A percentile compares a stretch with the other conserved stretches of the same genome.
phyloP scores from a whole-genome alignment of 257 asterid species.

The Solanum chiquidenum region DNA sequence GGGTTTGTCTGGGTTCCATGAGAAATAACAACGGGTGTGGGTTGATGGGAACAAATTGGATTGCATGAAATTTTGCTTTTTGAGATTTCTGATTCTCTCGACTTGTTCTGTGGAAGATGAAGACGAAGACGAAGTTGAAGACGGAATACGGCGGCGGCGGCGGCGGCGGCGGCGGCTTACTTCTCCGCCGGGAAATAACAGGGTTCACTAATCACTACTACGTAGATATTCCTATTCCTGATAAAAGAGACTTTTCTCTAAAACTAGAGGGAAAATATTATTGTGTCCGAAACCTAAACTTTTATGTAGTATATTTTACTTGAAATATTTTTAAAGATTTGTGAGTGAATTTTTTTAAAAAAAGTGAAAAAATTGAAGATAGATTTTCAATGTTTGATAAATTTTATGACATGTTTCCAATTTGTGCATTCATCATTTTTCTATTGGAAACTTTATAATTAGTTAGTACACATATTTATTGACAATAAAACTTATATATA shows the following conservation, averaged over 20 bases:
- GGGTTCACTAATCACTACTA: background rate
- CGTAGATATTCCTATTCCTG: background rate
- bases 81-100: background rate
- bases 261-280: background rate
- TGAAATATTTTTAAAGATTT: too few species aligned
- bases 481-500: too few species aligned
- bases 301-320: too few species aligned
- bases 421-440: too few species aligned
- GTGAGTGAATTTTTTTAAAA: too few species aligned
- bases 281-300: background rate
- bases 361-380: too few species aligned
- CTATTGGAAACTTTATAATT: too few species aligned
- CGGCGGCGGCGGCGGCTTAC: background rate
- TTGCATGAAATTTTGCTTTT: background rate
- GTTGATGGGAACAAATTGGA: background rate
- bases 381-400: background rate
- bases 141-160: background rate
- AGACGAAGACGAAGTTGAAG: background rate
- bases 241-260: background rate
- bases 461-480: too few species aligned
- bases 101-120: background rate
- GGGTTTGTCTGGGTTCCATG: constrained; percentile 19
- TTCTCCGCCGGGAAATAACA: background rate
- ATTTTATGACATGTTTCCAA: too few species aligned
- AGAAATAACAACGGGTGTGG: background rate